These are phyloP conservation scores for Aureobasidium uvarum DNA, from an alignment of 2,329 filamentous ascomycete species.

Conservation along the genomic window DNA sequence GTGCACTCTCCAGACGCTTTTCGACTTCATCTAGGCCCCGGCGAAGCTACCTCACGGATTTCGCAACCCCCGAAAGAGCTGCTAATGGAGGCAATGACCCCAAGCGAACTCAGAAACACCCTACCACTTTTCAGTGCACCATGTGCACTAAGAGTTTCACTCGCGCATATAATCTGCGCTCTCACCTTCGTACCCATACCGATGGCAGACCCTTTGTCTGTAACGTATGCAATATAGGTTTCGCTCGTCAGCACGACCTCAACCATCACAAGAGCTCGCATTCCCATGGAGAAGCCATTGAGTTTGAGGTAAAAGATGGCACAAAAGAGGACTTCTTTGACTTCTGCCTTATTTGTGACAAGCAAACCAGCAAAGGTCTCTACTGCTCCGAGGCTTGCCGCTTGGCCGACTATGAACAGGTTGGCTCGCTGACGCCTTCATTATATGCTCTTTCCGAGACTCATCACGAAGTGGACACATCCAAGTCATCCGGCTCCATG, in stretches of 20 bases:
- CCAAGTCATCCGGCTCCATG: too few relatives aligned
- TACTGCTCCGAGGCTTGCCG: conserved; percentile 94
- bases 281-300: conserved; percentile 45
- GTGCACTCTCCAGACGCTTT: conserved; percentile 51
- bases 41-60: conserved; percentile 78
- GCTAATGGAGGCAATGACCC: conserved; percentile 60
- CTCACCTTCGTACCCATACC: conserved; percentile 92
- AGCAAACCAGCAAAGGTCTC: conserved; percentile 74
- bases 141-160: conserved; percentile 98
- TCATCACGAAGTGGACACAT: too few relatives aligned
- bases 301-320: too few relatives aligned
- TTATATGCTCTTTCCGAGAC: too few relatives aligned
- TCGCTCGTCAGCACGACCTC: conserved; percentile 93
- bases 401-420: conserved; percentile 80
- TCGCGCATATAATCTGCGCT: conserved; percentile 91
- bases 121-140: conserved; percentile 91
- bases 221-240: conserved; percentile 94
- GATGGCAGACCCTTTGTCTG: conserved; percentile 97
- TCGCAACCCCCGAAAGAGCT: conserved; percentile 84
- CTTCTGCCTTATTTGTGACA: conserved; percentile 92
- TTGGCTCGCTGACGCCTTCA: conserved; percentile 37
- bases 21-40: conserved; percentile 51
- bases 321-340: conserved; percentile 62
- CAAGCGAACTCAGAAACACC: conserved; percentile 94
- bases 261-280: conserved; percentile 97